phyloP scores from a whole-genome alignment of 2,329 filamentous ascomycete species.

The Aureobasidium sp. region DNA sequence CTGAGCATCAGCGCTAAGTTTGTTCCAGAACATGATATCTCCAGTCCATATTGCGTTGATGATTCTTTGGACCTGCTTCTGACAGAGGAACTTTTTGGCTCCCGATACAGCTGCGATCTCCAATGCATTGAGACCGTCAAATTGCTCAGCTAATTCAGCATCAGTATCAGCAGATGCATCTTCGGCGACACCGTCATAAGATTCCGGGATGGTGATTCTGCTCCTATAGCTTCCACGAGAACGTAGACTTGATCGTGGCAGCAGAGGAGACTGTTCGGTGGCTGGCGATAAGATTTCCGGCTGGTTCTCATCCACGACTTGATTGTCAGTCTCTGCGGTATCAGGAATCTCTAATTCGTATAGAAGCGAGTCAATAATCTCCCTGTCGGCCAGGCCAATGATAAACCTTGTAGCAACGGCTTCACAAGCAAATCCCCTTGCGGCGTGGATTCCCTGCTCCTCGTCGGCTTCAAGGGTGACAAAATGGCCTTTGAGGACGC shows the following conservation, averaged over 20 bases:
- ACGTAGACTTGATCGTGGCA: background rate
- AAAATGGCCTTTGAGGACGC: constrained; percentile 70
- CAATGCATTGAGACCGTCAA: constrained; percentile 74
- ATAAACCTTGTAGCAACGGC: constrained; percentile 76
- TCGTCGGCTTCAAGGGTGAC: constrained; percentile 52
- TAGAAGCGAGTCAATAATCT: constrained; percentile 67
- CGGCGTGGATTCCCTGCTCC: constrained; percentile 59
- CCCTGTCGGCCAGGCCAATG: constrained; percentile 61
- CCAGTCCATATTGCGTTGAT: constrained; percentile 81
- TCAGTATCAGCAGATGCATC: background rate
- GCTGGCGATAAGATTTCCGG: background rate
- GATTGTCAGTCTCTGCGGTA: background rate
- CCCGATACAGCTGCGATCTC: constrained; percentile 77
- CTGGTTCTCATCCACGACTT: background rate
- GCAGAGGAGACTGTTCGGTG: background rate
- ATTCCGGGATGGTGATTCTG: background rate
- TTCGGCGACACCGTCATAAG: background rate
- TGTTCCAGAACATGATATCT: constrained; percentile 81
- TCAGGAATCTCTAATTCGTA: constrained; percentile 55
- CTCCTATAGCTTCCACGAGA: constrained; percentile 9
- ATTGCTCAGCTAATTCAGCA: constrained; percentile 59
- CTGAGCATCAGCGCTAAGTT: constrained; percentile 61
- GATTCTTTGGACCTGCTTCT: constrained; percentile 73
- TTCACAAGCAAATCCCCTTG: constrained; percentile 68
- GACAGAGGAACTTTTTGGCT: constrained; percentile 78